Base-by-base conservation (phyloP, 2,329 filamentous ascomycete genomes). In the Periconia sp. region DNA sequence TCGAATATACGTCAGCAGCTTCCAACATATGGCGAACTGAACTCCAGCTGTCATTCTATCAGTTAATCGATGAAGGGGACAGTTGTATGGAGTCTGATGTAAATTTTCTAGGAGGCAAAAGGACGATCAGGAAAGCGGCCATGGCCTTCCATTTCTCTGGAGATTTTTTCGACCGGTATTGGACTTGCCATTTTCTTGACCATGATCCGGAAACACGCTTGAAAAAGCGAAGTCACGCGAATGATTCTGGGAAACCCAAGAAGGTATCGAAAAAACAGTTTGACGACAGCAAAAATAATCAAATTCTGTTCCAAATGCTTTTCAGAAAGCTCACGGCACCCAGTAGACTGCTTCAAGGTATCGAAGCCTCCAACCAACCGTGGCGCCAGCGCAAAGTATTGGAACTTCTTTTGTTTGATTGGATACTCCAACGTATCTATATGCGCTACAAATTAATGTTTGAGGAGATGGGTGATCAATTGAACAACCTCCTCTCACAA, bases 151-250 rank as follows among this genome's bases (percentile, higher is more conserved):
- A 64, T 7, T 68, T 73, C 31, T 40, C 53, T 8, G 69, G 69
- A 3, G 68, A 73, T 50, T 68, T 69, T 37, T 71, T 68, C 20
- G 69, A 73, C 41, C 62, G 69, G 0, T 71, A 64, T 35, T 72
- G 69, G 69, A 73, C 69, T 1, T 70, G 68, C 37, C 58, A 66
- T 44, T 48, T 66, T n/a, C 48, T 69, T 14, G 23, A 54, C 5
- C 23, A 27, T 27, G 3, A 27, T 8, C 23, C 5, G 23, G n/a
- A n/a, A n/a, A n/a, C n/a, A n/a, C n/a, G n/a, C n/a, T n/a, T n/a
- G n/a, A 27, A 27, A 8, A 8, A 27, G 8, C 8, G 23, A 3
- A 71, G 44, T 13, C 42, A 5, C 3, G 35, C 3, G 35, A 3
- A 56, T 33, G 17, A 51, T 7, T 49, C 53, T 14, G 19, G n/a